Percentiles rank a stretch among this genome's conserved stretches.
These are phyloP conservation scores for Chrysopogon serrulatus DNA, from an alignment of 176 grass and related monocot species.

Conservation along the genomic window DNA sequence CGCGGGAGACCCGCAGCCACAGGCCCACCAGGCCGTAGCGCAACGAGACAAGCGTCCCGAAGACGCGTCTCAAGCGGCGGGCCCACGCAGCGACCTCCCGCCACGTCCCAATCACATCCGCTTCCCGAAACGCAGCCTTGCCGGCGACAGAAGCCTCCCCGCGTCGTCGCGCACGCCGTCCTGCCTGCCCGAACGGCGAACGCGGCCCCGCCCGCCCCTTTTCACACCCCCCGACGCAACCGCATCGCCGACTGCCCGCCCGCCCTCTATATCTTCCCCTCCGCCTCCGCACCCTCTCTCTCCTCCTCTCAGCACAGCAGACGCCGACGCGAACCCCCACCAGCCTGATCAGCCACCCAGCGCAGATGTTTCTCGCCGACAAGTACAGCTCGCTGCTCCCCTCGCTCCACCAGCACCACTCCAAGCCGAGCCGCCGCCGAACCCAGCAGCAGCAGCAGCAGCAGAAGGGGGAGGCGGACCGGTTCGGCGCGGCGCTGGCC, in stretches of 20 bases:
- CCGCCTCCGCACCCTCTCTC: neutral
- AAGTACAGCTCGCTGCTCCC: conserved; percentile 44
- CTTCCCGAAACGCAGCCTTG: conserved; percentile 39
- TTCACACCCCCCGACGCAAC: conserved; percentile 21
- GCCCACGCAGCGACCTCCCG: conserved; percentile 18
- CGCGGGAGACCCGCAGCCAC: neutral
- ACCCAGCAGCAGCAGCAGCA: neutral
- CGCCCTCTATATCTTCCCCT: neutral
- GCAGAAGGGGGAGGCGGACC: neutral
- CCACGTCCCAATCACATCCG: neutral
- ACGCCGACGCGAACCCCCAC: neutral
- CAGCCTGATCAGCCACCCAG: neutral
- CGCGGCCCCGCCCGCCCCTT: neutral
- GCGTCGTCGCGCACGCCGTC: neutral
- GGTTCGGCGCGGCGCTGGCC: conserved; percentile 35
- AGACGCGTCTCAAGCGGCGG: conserved; percentile 11
- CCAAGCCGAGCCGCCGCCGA: neutral
- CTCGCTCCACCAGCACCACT: neutral
- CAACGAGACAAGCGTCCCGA: neutral
- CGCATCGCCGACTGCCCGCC: neutral
- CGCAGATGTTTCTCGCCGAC: conserved; percentile 66
- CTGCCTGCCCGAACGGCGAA: neutral
- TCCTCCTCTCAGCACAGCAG: neutral
- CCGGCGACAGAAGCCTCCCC: conserved; percentile 18
- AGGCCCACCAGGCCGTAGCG: neutral